Evolutionary conservation across 2,329 filamentous ascomycete species (phyloP).

Genomic region (Didymella pomorum): DNA sequence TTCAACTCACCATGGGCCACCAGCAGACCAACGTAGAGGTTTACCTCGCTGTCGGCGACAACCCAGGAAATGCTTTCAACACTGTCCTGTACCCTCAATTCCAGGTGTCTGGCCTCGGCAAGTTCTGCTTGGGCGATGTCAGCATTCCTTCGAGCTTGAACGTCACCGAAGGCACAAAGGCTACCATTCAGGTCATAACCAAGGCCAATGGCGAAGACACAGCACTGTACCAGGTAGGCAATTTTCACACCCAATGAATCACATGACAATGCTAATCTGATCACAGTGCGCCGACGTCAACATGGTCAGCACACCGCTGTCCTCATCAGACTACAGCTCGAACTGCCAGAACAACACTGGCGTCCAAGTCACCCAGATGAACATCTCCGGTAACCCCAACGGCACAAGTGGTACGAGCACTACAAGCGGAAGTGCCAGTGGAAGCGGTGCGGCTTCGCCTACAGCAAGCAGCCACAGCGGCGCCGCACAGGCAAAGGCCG

Average conservation of each 20-base stretch:
- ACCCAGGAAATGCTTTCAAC: slow-evolving; percentile 70
- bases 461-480: slow-evolving; percentile 28
- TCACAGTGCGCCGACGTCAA: slow-evolving; percentile 75
- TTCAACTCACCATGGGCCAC: slow-evolving; percentile 63
- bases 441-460: slow-evolving; percentile 27
- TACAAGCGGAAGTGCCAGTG: slow-evolving; percentile 38
- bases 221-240: slow-evolving; percentile 68
- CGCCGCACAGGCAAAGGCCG: slow-evolving; percentile 42
- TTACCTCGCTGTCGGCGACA: slow-evolving; percentile 61
- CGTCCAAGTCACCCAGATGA: slow-evolving; percentile 55
- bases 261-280: slow-evolving; percentile 17
- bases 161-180: slow-evolving; percentile 67
- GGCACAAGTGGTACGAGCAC: slow-evolving; percentile 53
- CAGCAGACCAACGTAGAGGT: slow-evolving; percentile 61
- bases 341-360: slow-evolving; percentile 68
- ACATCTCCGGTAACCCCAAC: slow-evolving; percentile 58
- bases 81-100: slow-evolving; percentile 69
- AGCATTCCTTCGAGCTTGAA: slow-evolving; percentile 60
- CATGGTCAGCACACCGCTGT: slow-evolving; percentile 63
- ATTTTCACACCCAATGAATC: neutral
- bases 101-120: slow-evolving; percentile 67
- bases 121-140: slow-evolving; percentile 71
- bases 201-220: slow-evolving; percentile 65
- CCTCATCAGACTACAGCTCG: slow-evolving; percentile 53
- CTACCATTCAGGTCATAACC: slow-evolving; percentile 74